Conservation (phyloP, 2,329 filamentous ascomycete species). For the Tolypocladium amazonense region DNA sequence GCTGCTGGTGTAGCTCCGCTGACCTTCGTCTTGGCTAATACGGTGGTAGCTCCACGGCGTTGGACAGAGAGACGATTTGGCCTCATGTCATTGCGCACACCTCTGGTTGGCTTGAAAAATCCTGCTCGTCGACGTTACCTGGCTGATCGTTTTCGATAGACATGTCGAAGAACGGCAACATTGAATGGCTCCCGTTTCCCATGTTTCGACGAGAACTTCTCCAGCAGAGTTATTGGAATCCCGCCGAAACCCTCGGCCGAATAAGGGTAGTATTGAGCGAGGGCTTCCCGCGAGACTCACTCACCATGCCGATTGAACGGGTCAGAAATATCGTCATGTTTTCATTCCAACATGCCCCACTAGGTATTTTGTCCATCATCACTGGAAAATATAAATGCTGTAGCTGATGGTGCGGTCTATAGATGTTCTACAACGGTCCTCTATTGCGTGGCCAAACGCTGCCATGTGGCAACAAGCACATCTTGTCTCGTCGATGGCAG, state of each 20-base stretch:
- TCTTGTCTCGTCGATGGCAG: slow-evolving; percentile 27
- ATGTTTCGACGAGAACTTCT: slow-evolving; percentile 59
- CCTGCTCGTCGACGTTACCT: not conserved
- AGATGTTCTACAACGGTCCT: slow-evolving; percentile 61
- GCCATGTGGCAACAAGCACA: slow-evolving; percentile 52
- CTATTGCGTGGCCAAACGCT: slow-evolving; percentile 72
- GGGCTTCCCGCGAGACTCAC: slow-evolving; percentile 48
- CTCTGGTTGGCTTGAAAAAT: slow-evolving; percentile 21
- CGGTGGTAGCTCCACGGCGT: slow-evolving; percentile 38
- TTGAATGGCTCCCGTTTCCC: slow-evolving; percentile 59
- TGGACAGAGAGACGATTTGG: slow-evolving; percentile 39
- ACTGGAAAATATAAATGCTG: not conserved
- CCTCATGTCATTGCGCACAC: slow-evolving; percentile 37
- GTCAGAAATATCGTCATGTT: slow-evolving; percentile 67
- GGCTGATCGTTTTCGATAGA: slow-evolving; percentile 18
- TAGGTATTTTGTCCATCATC: slow-evolving; percentile 39
- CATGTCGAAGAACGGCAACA: slow-evolving; percentile 45
- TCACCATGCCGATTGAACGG: slow-evolving; percentile 47
- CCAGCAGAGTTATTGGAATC: slow-evolving; percentile 59
- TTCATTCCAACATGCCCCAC: slow-evolving; percentile 75
- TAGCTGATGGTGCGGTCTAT: not conserved
- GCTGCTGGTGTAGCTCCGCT: not conserved
- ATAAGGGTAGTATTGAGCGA: slow-evolving; percentile 71
- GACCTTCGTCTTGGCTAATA: not conserved
- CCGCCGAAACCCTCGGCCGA: slow-evolving; percentile 59